These are phyloP conservation scores for Lecanosticta acicola DNA, from an alignment of 2,329 filamentous ascomycete species.

Conservation along the genomic window DNA sequence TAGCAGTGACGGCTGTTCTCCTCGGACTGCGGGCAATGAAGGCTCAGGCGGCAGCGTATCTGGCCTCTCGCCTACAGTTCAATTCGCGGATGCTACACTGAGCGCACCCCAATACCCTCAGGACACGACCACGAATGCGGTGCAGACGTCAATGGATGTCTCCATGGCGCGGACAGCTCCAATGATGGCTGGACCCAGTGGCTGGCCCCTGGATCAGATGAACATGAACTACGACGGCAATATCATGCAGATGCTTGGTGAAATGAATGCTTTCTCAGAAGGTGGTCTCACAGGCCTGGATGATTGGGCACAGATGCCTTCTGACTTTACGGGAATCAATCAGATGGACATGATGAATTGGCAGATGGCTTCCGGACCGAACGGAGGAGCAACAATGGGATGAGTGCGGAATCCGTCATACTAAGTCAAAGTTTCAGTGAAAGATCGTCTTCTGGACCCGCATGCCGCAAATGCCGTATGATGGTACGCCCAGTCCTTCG, in stretches of 20 bases:
- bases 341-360: constrained; percentile 13
- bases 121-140: not conserved
- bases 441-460: too few relatives aligned
- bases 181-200: not conserved
- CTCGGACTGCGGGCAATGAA: not conserved
- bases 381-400: too few relatives aligned
- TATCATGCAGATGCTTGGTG: constrained; percentile 18
- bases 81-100: not conserved
- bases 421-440: too few relatives aligned
- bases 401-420: too few relatives aligned
- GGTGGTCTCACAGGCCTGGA: constrained; percentile 24
- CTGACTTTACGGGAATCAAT: constrained; percentile 7
- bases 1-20: constrained; percentile 14
- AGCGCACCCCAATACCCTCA: not conserved
- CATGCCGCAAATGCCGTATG: too few relatives aligned
- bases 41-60: not conserved
- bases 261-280: constrained; percentile 17
- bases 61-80: not conserved
- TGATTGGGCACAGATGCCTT: constrained; percentile 19
- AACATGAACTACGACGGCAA: constrained; percentile 21
- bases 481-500: too few relatives aligned
- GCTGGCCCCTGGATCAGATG: constrained; percentile 2
- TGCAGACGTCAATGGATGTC: not conserved
- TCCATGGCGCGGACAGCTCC: not conserved
- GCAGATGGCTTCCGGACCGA: constrained; percentile 3